Evolutionary conservation across 2,329 filamentous ascomycete species (phyloP), one percentile per base, ranked within the genome.

Genomic region (Monosporascus sp.): DNA sequence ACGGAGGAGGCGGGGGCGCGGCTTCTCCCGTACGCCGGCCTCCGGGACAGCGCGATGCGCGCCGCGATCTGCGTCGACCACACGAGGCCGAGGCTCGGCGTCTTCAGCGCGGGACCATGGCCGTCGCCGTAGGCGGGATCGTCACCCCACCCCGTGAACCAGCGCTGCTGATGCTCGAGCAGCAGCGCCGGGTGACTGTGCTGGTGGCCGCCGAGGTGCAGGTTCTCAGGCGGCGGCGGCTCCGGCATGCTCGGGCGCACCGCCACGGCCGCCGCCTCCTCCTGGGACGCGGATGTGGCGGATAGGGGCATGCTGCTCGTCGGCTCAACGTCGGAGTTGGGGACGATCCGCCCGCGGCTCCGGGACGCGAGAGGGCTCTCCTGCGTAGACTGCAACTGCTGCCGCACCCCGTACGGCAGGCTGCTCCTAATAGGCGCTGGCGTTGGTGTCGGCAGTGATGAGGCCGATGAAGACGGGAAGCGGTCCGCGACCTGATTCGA

Each of bases 91-190:
- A 97, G 72, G 6, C 89, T 89, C 0, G 93, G 93, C 0, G 89
- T 96, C 72, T 97, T 97, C 52, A 87, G 72, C 25, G 73, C 70
- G 48, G 5, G 14, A 15, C 74, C 68, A 14, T 27, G 47, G 22
- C 71, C 64, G 20, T 73, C 68, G 25, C 70, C 63, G 17, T 73
- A 67, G 25, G 69, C 64, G 25, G 78, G 73, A 52, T 84, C 78
- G 68, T 96, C 89, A 22, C 93, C 91, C 93, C 94, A 97, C 58
- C 94, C 92, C 4, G 92, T 95, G 72, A 97, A 96, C 83, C 92
- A 97, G 44, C 89, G 82, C 68, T 97, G 90, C 70, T 97, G 93
- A 70, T 97, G 89, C 62, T 95, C 87, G 8, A 97, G 81, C 35
- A 83, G 80, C 38, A 97, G 76, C 0, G 85, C 82, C 14, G 78